Base-by-base conservation (phyloP, 345 rosid genomes). In the Euphorbia tirucalli region DNA sequence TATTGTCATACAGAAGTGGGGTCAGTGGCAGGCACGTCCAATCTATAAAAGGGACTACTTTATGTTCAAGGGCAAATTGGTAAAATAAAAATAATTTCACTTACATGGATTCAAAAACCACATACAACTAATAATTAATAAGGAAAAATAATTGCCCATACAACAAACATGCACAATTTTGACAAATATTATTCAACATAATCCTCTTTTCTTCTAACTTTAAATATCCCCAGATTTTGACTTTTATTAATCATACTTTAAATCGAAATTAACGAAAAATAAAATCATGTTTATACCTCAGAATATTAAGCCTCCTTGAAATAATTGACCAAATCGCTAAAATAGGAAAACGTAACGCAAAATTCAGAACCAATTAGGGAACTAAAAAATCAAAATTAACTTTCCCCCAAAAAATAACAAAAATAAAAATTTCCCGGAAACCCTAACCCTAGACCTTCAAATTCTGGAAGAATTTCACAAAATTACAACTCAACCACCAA, bases 391-490 rank as follows among this genome's bases (percentile, higher is more conserved):
- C 14, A 8, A 16, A 44, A 1, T 69, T 25, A 19, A 62, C 65
- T 67, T 60, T 46, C 7, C 69, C 77, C 69, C 30, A 37, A 69
- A 37, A 21, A 31, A 28, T 22, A 41, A 60, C 24, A n/a, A 31
- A 22, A 1, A 27, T 32, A 72, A 78, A 68, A 43, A 74, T 76
- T 65, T 27, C 60, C 16, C 28, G 0, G 24, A 66, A n/a, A n/a
- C n/a, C 79, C 74, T 74, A 83, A 73, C 80, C 82, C 82, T 80
- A 83, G 83, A 72, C 74, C 82, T 69, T 54, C 55, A 70, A 79
- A 64, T 60, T 65, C 49, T 10, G 32, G 7, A 63, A 4, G 55
- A 71, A 56, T 22, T 66, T 19, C 28, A 44, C n/a, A 70, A 71
- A 60, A 65, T 76, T 59, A 44, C 50, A 60, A 30, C 46, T 21